Conservation (phyloP, 768 basidiomycete species). For the Leccinum boreale region DNA sequence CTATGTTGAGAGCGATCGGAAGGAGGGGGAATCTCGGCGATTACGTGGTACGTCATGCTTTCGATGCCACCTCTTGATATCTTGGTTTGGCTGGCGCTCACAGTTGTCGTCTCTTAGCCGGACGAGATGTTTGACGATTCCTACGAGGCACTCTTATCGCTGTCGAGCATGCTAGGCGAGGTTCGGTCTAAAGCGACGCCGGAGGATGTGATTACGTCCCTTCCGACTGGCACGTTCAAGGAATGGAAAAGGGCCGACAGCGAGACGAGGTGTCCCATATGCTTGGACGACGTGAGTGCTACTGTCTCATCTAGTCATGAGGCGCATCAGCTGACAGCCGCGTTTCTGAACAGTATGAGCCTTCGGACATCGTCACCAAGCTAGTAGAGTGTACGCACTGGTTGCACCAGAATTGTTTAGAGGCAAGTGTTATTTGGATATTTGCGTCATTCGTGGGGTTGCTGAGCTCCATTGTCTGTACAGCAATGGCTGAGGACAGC, state of each 20-base stretch:
- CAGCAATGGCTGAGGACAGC: slow-evolving; percentile 82
- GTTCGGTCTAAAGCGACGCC: slow-evolving; percentile 64
- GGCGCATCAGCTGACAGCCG: not conserved
- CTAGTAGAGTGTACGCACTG: slow-evolving; percentile 73
- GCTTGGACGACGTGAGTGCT: slow-evolving; percentile 74
- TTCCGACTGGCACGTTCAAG: slow-evolving; percentile 61
- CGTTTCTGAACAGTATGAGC: slow-evolving; percentile 49
- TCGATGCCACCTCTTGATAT: not conserved
- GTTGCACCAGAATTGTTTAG: slow-evolving; percentile 76
- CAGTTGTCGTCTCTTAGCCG: slow-evolving; percentile 38
- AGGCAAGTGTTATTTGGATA: slow-evolving; percentile 41
- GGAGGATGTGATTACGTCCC: slow-evolving; percentile 50
- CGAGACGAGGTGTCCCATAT: slow-evolving; percentile 79
- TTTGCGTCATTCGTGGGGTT: not conserved
- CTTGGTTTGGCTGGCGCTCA: slow-evolving; percentile 7
- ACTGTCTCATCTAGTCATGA: not conserved
- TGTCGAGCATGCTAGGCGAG: slow-evolving; percentile 64
- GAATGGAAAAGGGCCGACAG: slow-evolving; percentile 67
- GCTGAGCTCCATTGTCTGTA: slow-evolving; percentile 4
- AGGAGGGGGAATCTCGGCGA: slow-evolving; percentile 36
- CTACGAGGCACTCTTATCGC: slow-evolving; percentile 63
- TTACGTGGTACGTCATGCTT: slow-evolving; percentile 47
- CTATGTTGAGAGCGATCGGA: slow-evolving; percentile 21
- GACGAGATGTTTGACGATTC: slow-evolving; percentile 77
- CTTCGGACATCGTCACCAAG: slow-evolving; percentile 60